Base-by-base conservation (phyloP, 495 filamentous ascomycete genomes). In the Trypethelium eluteriae region DNA sequence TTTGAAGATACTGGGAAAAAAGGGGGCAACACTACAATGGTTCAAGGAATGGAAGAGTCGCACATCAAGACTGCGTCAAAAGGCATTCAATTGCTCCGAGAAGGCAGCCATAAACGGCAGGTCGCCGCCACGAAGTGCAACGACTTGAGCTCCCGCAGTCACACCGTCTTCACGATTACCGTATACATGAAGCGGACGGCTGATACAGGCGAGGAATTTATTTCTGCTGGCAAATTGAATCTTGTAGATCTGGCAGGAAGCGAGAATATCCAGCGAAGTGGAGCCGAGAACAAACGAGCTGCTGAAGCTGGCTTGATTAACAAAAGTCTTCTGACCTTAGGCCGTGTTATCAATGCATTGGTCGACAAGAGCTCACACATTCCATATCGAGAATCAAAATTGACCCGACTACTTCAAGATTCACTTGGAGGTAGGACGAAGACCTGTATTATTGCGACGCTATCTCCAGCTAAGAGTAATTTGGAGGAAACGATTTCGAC, bases 41-140 rank as follows among this genome's bases (percentile, higher is more conserved):
- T 98, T 2, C 94, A 98, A 74, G 94, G 94, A 6, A 96, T 98
- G 93, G 95, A 98, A 74, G 94, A 98, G 75, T 86, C 86, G 0
- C 91, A 93, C 72, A 95, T 98, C 72, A 89, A 90, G 73, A 89
- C 80, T 63, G 93, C 95, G 1, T 78, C 84, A 12, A 86, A 92
- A 32, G 94, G 94, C 59, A 90, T 98, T 74, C 88, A 89, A 72
- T 80, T 96, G 53, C 83, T 98, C n/a, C 91, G 93, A 66, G 81
- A 88, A 57, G 94, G 94, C 47, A 96, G 92, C 73, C 82, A 95
- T 74, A 95, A 90, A 74, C 89, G 94, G 18, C 94, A 98, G 75
- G 95, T 98, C 46, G 95, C 94, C 1, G 92, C 94, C 6, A 98
- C 94, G 2, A 98, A 97, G 74, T 98, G 94, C 80, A 98, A 98